phyloP scores from a whole-genome alignment of 106 monocot species.

The Vanilla planifolia region DNA sequence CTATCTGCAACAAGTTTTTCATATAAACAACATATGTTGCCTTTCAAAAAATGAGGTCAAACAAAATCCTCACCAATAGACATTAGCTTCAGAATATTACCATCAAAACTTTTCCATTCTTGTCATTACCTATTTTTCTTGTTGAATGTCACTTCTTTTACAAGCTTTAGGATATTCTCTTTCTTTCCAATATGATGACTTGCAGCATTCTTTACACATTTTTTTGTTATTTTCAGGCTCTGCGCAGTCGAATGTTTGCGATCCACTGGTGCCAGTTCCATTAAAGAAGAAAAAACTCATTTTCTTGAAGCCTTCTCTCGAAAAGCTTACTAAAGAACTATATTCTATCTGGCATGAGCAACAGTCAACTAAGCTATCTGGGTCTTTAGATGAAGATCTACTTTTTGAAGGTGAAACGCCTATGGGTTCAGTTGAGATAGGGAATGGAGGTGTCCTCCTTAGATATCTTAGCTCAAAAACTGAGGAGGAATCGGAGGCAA shows the following conservation, averaged over 20 bases:
- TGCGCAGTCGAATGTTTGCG: slow-evolving; percentile 45
- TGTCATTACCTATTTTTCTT: no score
- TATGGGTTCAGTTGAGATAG: slow-evolving; percentile 48
- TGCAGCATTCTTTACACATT: not conserved
- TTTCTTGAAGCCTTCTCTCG: slow-evolving; percentile 50
- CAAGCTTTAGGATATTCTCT: no score
- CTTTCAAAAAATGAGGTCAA: no score
- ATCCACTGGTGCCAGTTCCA: slow-evolving; percentile 59
- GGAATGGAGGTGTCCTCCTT: slow-evolving; percentile 65
- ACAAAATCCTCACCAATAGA: no score
- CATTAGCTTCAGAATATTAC: no score
- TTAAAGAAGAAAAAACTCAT: slow-evolving; percentile 42
- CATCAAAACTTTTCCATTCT: no score
- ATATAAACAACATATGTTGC: no score
- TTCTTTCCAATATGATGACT: not conserved
- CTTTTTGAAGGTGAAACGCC: slow-evolving; percentile 49
- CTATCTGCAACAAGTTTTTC: no score
- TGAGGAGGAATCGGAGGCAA: slow-evolving; percentile 78
- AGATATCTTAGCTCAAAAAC: slow-evolving; percentile 35
- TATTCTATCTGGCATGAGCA: slow-evolving; percentile 56
- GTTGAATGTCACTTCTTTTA: no score
- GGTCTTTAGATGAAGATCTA: slow-evolving; percentile 46
- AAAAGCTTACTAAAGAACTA: slow-evolving; percentile 69
- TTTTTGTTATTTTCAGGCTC: slow-evolving; percentile 33
- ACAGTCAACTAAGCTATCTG: slow-evolving; percentile 39